Evolutionary conservation across 495 filamentous ascomycete genomes (phyloP), one percentile per base, ranked within the genome.

Genomic region (Lophiostoma macrostomum): DNA sequence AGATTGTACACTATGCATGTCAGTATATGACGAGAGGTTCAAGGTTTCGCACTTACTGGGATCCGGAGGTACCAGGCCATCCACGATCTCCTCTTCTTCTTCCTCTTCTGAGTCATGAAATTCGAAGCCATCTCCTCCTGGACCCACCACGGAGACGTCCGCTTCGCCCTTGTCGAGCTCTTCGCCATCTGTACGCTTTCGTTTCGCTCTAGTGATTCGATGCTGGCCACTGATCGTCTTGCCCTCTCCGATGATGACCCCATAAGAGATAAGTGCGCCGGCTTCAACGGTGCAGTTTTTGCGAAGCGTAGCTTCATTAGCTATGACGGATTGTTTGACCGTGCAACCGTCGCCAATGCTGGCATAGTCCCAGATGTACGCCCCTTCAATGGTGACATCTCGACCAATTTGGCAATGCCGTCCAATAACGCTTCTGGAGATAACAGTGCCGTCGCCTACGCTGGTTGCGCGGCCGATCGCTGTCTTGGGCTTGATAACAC

Each of bases 321-420:
- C 93, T 47, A 97, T 71, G 25, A 99, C 83, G 6, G 90, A 85
- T 48, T 80, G 80, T 11, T 76, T 71, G 13, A 96, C 70, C n/a
- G 75, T 76, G 8, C 82, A 74, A 5, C 80, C 81, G 64, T 96
- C 88, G 0, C 78, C 83, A 59, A 99, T 81, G 3, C 78, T 75
- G 3, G 81, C 82, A 59, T 84, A 76, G 56, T 96, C 89, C 93
- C 94, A 99, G 57, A 99, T 83, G 63, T 93, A 91, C 10, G 90
- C 86, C 61, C 86, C 76, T 18, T 86, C 76, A 54, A 99, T 81
- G 32, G 68, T 77, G 22, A 91, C 90, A 57, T 91, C 85, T 51
- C 78, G 85, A 20, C 94, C 93, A 54, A 99, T 89, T 58, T 80
- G 78, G 70, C 90, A 96, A 51, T 83, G 78, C 53, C 86, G 79